phyloP scores from a whole-genome alignment of 2,329 filamentous ascomycete genomes.

The Parasarocladium wereldwijsianum region DNA sequence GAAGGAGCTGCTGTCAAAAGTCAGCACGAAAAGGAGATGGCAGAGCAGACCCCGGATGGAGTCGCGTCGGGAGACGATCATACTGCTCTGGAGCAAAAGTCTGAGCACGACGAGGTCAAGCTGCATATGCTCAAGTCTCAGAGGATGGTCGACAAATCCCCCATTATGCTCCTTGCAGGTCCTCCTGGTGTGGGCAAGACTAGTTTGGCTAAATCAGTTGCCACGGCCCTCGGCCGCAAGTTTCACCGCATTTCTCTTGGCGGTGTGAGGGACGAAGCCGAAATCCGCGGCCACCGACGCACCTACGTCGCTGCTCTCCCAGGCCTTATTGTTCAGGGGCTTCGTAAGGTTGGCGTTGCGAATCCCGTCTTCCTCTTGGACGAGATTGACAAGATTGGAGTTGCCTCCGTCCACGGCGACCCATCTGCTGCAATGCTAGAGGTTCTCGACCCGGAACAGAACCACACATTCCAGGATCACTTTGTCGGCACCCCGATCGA shows the following conservation, averaged over 20 bases:
- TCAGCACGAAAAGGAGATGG: slow-evolving; percentile 11
- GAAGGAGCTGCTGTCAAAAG: slow-evolving; percentile 26
- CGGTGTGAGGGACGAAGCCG: slow-evolving; percentile 88
- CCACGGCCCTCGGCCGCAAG: slow-evolving; percentile 79
- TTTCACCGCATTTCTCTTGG: slow-evolving; percentile 96
- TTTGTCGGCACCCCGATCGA: slow-evolving; percentile 94
- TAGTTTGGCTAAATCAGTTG: slow-evolving; percentile 83
- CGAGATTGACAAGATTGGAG: slow-evolving; percentile 94
- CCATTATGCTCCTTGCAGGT: slow-evolving; percentile 83
- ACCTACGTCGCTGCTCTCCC: slow-evolving; percentile 99
- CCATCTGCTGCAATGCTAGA: slow-evolving; percentile 96
- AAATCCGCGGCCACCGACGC: slow-evolving; percentile 85
- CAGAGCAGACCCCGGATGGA: slow-evolving; percentile 10
- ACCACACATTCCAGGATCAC: slow-evolving; percentile 87
- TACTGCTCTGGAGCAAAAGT: not conserved
- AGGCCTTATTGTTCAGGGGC: slow-evolving; percentile 78
- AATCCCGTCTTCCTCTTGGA: slow-evolving; percentile 94
- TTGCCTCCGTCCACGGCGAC: slow-evolving; percentile 84
- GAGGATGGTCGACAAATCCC: slow-evolving; percentile 85
- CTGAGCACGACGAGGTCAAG: slow-evolving; percentile 34
- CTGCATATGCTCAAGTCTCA: slow-evolving; percentile 65
- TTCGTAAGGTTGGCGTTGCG: slow-evolving; percentile 89
- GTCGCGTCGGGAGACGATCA: slow-evolving; percentile 8
- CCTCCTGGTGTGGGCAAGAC: slow-evolving; percentile 95
- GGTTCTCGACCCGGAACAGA: slow-evolving; percentile 94